Conservation (phyloP, 2,329 filamentous ascomycete species). For the Eutypella sp. region DNA sequence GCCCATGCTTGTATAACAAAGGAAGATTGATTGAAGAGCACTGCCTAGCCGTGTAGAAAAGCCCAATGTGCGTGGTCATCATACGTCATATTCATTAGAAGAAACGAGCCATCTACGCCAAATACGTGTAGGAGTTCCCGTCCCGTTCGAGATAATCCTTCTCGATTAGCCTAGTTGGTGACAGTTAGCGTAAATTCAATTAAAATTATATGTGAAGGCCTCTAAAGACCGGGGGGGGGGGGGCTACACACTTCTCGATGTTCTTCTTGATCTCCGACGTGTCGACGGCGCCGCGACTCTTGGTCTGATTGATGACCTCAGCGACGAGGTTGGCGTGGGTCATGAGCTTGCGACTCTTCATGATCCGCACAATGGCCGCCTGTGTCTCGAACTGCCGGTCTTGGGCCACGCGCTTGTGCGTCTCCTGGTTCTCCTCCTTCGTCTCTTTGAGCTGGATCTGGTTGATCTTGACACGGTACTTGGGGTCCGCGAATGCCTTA, state of each 20-base stretch:
- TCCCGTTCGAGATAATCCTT: constrained; percentile 89
- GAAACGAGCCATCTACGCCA: constrained; percentile 44
- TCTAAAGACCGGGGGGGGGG: no score
- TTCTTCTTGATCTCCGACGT: constrained; percentile 90
- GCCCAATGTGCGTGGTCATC: no score
- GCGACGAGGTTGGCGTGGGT: constrained; percentile 81
- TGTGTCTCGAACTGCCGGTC: constrained; percentile 96
- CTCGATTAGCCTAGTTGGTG: constrained; percentile 70
- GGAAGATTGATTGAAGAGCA: no score
- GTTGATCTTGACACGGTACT: constrained; percentile 95
- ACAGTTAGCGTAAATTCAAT: constrained; percentile 20
- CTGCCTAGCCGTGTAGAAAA: no score
- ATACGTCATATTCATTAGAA: not conserved
- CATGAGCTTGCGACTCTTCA: constrained; percentile 91
- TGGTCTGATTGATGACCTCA: constrained; percentile 89
- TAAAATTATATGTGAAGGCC: no score
- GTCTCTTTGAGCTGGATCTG: constrained; percentile 98
- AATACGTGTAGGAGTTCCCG: constrained; percentile 65
- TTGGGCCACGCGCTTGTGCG: constrained; percentile 81
- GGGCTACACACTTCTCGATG: constrained; percentile 75
- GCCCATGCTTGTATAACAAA: no score
- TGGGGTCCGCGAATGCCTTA: constrained; percentile 67
- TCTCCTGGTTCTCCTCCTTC: constrained; percentile 88
- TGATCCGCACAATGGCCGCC: constrained; percentile 91
- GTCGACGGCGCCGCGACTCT: constrained; percentile 79